Percentiles rank a stretch among this genome's conserved stretches.
phyloP scores from a whole-genome alignment of 164 flowering plant genomes.

The Houttuynia cordata region DNA sequence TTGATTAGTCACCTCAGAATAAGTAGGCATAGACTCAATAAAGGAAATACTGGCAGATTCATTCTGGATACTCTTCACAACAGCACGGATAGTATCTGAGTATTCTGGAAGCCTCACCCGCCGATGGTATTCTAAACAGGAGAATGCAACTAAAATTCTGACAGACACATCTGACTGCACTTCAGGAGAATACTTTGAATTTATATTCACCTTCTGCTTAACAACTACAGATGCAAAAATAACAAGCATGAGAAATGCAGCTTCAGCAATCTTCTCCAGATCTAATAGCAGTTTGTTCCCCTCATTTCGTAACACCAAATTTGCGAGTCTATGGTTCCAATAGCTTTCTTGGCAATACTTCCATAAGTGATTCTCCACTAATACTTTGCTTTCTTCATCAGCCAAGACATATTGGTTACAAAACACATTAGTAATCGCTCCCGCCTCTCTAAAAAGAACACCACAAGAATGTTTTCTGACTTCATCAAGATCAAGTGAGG shows the following conservation, averaged over 20 bases:
- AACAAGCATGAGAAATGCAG: constrained; percentile 89
- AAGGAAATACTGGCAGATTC: constrained; percentile 52
- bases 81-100: constrained; percentile 64
- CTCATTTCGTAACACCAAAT: constrained; percentile 33
- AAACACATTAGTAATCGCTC: constrained; percentile 54
- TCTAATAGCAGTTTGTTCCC: constrained; percentile 36
- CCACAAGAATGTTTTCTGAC: constrained; percentile 43
- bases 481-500: constrained; percentile 13
- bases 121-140: constrained; percentile 84
- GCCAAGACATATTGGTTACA: constrained; percentile 68
- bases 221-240: constrained; percentile 73
- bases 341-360: constrained; percentile 54
- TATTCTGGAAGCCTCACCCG: constrained; percentile 76
- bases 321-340: constrained; percentile 37
- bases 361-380: constrained; percentile 73
- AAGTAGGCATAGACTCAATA: constrained; percentile 71
- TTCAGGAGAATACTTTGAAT: constrained; percentile 30
- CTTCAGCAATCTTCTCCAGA: constrained; percentile 81
- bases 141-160: constrained; percentile 54
- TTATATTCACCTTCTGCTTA: constrained; percentile 42
- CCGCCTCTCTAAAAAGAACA: constrained; percentile 73
- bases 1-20: constrained; percentile 43
- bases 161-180: constrained; percentile 42
- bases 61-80: constrained; percentile 55
- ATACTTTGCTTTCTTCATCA: constrained; percentile 39